phyloP scores from a whole-genome alignment of 352 stramenopile species.

The Phytophthora tentaculata region DNA sequence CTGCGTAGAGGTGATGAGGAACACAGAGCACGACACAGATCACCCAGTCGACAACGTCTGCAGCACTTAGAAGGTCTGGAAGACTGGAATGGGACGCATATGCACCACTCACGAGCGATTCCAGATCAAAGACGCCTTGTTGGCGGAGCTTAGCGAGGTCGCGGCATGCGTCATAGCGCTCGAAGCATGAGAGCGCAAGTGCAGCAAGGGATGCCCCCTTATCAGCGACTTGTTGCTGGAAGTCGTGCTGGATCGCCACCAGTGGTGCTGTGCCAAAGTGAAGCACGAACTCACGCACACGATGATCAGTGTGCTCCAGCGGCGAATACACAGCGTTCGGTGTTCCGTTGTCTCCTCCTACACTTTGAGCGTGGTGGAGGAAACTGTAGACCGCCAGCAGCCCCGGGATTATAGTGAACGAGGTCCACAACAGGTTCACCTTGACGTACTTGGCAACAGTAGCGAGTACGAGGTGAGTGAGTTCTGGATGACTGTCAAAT shows the following conservation, averaged over 20 bases:
- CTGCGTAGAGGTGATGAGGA: slow-evolving; percentile 40
- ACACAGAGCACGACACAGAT: slow-evolving; percentile 63
- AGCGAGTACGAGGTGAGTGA: slow-evolving; percentile 60
- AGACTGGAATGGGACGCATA: slow-evolving; percentile 37
- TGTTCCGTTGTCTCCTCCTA: background rate
- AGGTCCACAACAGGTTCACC: slow-evolving; percentile 66
- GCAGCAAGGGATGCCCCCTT: slow-evolving; percentile 34
- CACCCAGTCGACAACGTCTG: slow-evolving; percentile 53
- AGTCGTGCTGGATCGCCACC: slow-evolving; percentile 63
- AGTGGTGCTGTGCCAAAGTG: slow-evolving; percentile 64
- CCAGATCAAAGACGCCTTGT: slow-evolving; percentile 56
- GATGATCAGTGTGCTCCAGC: slow-evolving; percentile 45
- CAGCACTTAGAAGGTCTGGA: slow-evolving; percentile 25
- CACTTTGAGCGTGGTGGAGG: slow-evolving; percentile 28
- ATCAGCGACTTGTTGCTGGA: slow-evolving; percentile 45
- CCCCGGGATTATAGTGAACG: slow-evolving; percentile 47
- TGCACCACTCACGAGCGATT: slow-evolving; percentile 36
- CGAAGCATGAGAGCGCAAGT: slow-evolving; percentile 65
- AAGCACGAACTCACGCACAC: slow-evolving; percentile 62
- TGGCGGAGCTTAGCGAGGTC: slow-evolving; percentile 63
- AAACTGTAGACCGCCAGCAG: slow-evolving; percentile 56
- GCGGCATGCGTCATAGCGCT: slow-evolving; percentile 49
- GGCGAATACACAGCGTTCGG: slow-evolving; percentile 28
- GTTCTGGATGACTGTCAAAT: slow-evolving; percentile 60
- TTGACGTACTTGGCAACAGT: slow-evolving; percentile 66